These are phyloP conservation scores for Podaxis mareebaensis DNA, from an alignment of 768 basidiomycete genomes.

Conservation along the genomic window DNA sequence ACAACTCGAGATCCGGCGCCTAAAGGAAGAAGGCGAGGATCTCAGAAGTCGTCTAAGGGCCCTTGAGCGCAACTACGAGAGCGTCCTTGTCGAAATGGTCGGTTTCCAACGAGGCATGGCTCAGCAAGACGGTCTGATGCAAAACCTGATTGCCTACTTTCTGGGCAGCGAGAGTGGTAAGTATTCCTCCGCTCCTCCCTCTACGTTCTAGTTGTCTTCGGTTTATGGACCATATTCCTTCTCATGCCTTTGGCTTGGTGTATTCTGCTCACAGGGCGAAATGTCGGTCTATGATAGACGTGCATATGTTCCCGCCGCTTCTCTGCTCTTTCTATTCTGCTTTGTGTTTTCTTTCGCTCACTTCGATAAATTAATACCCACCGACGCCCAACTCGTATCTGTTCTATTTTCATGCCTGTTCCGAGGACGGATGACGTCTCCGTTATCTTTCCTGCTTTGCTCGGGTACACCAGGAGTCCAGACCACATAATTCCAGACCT, in stretches of 20 bases:
- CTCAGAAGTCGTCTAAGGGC: constrained; percentile 32
- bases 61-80: constrained; percentile 41
- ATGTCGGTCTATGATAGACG: not conserved
- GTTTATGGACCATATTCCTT: not conserved
- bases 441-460: not conserved
- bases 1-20: constrained; percentile 27
- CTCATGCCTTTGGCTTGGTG: not conserved
- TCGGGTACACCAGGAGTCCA: constrained; percentile 2
- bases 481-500: constrained; percentile 2
- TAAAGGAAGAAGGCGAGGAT: constrained; percentile 35
- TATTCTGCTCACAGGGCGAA: not conserved
- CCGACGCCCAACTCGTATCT: not conserved
- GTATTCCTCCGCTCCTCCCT: constrained; percentile 21
- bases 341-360: not conserved
- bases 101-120: constrained; percentile 48
- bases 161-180: constrained; percentile 63
- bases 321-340: not conserved
- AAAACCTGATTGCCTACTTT: constrained; percentile 80
- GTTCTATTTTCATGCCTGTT: not conserved
- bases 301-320: not conserved
- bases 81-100: constrained; percentile 37
- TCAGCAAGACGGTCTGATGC: constrained; percentile 83
- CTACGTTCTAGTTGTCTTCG: constrained; percentile 3
- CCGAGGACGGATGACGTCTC: not conserved
- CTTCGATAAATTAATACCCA: not conserved